Percentiles rank a stretch among this genome's conserved stretches.
Conservation (phyloP, 2,329 filamentous ascomycete species). For the Catunica adiposa region DNA sequence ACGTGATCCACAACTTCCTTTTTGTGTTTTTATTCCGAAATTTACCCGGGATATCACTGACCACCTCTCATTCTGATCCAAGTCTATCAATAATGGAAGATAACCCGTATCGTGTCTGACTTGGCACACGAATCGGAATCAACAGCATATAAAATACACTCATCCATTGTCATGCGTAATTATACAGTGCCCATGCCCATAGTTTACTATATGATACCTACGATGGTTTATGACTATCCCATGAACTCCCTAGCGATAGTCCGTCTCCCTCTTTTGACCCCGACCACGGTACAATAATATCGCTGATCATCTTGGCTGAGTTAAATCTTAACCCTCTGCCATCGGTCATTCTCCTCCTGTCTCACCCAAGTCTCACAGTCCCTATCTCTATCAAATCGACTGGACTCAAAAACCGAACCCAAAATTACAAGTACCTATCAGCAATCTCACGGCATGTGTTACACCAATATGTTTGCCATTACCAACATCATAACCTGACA, state of each 20-base stretch:
- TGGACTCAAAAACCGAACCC: no score
- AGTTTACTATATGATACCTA: neutral
- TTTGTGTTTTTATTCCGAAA: neutral
- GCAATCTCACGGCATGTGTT: no score
- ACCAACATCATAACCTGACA: no score
- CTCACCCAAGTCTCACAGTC: neutral
- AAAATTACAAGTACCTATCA: no score
- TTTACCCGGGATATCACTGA: neutral
- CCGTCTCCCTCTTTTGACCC: neutral
- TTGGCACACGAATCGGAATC: no score
- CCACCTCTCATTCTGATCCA: neutral
- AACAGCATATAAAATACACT: neutral
- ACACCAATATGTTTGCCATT: no score
- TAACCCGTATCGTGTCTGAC: no score
- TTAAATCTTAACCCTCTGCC: neutral
- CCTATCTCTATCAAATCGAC: neutral
- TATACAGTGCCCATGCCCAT: neutral
- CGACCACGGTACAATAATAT: neutral
- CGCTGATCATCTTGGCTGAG: neutral
- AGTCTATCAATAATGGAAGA: no score
- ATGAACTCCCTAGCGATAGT: no score
- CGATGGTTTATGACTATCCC: no score
- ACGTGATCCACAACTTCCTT: no score
- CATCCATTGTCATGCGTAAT: neutral
- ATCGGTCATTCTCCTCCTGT: neutral